phyloP scores from a whole-genome alignment of 2,329 filamentous ascomycete genomes.

The Sphaerulina musiva region DNA sequence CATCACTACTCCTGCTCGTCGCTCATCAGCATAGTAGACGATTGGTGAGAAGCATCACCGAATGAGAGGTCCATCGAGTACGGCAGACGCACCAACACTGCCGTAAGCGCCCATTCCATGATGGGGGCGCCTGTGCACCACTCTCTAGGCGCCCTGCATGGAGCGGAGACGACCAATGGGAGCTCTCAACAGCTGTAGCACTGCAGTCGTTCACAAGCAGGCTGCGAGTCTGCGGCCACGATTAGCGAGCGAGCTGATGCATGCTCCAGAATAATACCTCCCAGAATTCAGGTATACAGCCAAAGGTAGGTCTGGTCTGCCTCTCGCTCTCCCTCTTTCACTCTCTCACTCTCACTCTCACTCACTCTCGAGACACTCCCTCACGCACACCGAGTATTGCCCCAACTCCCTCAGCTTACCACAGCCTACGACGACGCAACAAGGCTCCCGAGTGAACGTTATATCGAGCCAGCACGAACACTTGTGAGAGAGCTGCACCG shows the following conservation, averaged over 20 bases:
- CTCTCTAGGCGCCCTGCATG: conserved; percentile 16
- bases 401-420: too few relatives aligned
- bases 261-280: not conserved
- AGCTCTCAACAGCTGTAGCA: conserved; percentile 13
- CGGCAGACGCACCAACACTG: not conserved
- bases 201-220: conserved; percentile 10
- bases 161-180: conserved; percentile 13
- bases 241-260: conserved; percentile 6
- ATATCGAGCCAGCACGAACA: not conserved
- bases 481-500: not conserved
- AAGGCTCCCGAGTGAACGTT: too few relatives aligned
- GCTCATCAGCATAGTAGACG: too few relatives aligned
- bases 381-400: too few relatives aligned
- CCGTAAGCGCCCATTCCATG: conserved; percentile 14
- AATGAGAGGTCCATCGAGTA: not conserved
- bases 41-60: not conserved
- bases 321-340: too few relatives aligned
- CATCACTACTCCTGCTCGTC: too few relatives aligned
- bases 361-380: too few relatives aligned
- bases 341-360: too few relatives aligned
- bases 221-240: conserved; percentile 15
- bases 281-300: not conserved
- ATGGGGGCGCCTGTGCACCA: conserved; percentile 4
- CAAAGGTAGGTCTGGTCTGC: not conserved
- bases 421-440: too few relatives aligned